These are phyloP conservation scores for Mucor sp. DNA, from an alignment of 371 early-diverging fungal species.

Conservation along the genomic window DNA sequence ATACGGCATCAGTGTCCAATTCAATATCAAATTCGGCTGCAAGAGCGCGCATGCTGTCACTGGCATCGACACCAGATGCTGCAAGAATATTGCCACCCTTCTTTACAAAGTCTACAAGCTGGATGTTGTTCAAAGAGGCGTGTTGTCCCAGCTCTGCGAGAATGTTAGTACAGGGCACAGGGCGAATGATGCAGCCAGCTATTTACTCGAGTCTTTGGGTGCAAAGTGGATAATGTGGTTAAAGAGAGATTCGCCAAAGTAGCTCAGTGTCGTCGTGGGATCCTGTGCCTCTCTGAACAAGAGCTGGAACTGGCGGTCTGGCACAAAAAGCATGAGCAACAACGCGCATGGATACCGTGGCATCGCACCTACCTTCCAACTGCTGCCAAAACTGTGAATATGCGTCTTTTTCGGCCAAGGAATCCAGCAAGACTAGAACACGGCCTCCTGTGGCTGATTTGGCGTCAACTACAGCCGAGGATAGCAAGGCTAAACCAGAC, in stretches of 20 bases:
- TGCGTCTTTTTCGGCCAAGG: constrained; percentile 45
- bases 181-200: neutral
- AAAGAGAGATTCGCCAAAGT: constrained; percentile 59
- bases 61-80: constrained; percentile 63
- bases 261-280: constrained; percentile 19
- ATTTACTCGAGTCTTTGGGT: constrained; percentile 60
- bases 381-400: constrained; percentile 67
- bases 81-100: constrained; percentile 91
- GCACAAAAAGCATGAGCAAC: neutral
- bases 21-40: constrained; percentile 87
- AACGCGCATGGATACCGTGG: neutral
- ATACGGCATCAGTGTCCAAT: constrained; percentile 71
- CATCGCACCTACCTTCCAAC: constrained; percentile 57
- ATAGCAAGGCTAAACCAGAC: constrained; percentile 8
- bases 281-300: constrained; percentile 51
- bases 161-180: neutral
- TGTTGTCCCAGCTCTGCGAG: constrained; percentile 42
- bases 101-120: constrained; percentile 83
- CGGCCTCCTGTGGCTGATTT: constrained; percentile 68
- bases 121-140: constrained; percentile 46
- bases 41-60: constrained; percentile 76
- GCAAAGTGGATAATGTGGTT: constrained; percentile 78
- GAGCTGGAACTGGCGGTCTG: constrained; percentile 65
- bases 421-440: constrained; percentile 77
- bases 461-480: constrained; percentile 31